Base-by-base conservation (phyloP, 805 yeast genomes). In the Suhomyces pyralidae region DNA sequence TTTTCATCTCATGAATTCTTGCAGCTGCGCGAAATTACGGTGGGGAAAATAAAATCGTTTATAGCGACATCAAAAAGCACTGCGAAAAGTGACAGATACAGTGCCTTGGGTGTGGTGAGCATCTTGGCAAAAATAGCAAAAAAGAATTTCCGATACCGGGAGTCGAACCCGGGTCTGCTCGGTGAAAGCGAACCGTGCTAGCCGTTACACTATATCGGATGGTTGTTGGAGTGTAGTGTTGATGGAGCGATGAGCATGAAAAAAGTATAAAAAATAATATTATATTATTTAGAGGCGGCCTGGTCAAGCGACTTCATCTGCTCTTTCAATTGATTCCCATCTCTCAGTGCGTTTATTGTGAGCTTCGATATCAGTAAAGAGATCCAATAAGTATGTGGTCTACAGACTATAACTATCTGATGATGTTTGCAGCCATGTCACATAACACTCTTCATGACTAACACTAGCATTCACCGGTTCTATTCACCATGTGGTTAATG, bases 141-240 rank as follows among this genome's bases (percentile, higher is more conserved):
- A 22, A 28, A 40, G 49, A 24, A 38, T 10, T n/a, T 83, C 88
- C 88, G 86, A 81, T 82, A 78, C 88, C 86, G 88, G 88, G 88
- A 82, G 86, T 84, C 86, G 88, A 84, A 84, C 88, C 87, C 88
- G 86, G 84, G 82, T 78, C 73, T 83, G 85, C 87, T 81, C 87
- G 86, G 87, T 83, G 87, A 83, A 83, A 83, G 87, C 86, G 86
- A 81, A 80, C 85, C 85, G 83, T 83, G 86, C 81, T 83, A 82
- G 83, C 87, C 87, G 85, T 82, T 83, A 83, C 86, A 83, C 87
- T 81, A 83, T 79, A 82, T 81, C 86, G 87, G 86, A 82, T 36
- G 44, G 48, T 44, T 45, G 43, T 46, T 44, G 30, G 14, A 17
- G 5, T 15, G 4, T 1, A 1, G 3, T n/a, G 30, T 12, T 17